Conservation (phyloP, 257 asterid genomes). For the Knoxia roxburghii region DNA sequence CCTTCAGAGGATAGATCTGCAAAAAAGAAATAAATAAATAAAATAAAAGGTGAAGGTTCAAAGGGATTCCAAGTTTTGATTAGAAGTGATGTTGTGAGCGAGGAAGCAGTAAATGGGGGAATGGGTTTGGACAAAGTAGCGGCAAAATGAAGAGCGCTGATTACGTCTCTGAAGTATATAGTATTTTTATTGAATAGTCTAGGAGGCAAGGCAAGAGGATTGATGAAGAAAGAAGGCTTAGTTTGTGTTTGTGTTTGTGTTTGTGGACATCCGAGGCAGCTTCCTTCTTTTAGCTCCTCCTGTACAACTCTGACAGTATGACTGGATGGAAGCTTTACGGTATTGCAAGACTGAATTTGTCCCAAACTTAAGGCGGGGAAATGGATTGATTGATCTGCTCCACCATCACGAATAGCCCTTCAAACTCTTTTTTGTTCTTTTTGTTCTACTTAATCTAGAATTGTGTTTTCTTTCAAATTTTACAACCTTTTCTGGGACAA, state of each 20-base stretch:
- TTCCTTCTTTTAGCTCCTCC: background rate
- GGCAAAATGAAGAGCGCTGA: slow-evolving; percentile 7
- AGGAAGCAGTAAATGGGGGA: background rate
- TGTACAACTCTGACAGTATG: no score
- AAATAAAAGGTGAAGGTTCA: background rate
- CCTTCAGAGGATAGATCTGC: slow-evolving; percentile 4
- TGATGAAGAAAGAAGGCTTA: no score
- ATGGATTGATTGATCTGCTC: background rate
- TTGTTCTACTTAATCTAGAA: background rate
- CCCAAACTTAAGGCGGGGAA: background rate
- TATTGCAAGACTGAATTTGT: background rate
- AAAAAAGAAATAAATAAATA: no score
- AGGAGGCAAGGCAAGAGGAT: no score
- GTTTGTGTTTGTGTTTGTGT: no score
- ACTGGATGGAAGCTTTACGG: background rate
- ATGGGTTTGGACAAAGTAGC: background rate
- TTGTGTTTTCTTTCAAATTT: no score
- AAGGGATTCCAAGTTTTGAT: background rate
- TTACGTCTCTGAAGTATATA: no score
- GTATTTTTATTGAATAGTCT: no score
- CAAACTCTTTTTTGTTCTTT: background rate
- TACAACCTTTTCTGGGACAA: no score
- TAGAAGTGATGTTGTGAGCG: background rate
- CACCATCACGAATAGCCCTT: background rate
- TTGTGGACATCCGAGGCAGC: background rate